Percentiles rank a stretch among this genome's conserved stretches.
phyloP scores from a whole-genome alignment of 208 protist genomes.

The Leishmania amazonensis region DNA sequence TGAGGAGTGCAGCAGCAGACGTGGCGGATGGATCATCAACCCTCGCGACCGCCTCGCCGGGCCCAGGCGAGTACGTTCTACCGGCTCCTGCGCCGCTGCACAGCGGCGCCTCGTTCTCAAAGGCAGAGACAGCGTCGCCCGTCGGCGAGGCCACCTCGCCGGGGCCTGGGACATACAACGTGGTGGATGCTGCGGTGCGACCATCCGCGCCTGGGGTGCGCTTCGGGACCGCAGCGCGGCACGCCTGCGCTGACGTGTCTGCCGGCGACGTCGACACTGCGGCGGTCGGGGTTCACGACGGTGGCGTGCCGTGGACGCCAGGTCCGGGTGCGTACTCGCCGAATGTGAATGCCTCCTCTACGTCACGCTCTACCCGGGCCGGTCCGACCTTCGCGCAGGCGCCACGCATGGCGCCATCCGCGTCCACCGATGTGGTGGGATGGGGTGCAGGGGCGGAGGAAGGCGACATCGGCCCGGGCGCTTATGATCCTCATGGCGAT shows the following conservation, averaged over 20 bases:
- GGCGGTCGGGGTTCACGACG: neutral
- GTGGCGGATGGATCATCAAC: neutral
- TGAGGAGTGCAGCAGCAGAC: neutral
- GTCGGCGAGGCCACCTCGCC: neutral
- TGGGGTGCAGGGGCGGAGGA: neutral
- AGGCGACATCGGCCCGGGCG: constrained; percentile 43
- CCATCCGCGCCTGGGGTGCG: constrained; percentile 10
- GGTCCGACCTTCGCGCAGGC: constrained; percentile 36
- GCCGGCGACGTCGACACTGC: neutral
- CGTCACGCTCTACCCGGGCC: constrained; percentile 1
- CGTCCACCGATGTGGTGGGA: neutral
- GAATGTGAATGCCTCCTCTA: constrained; percentile 18
- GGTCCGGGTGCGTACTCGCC: constrained; percentile 59
- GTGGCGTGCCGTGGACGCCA: constrained; percentile 10
- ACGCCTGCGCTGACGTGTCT: neutral
- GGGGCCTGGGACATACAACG: constrained; percentile 29
- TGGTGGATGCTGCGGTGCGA: neutral
- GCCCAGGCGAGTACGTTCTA: constrained; percentile 20
- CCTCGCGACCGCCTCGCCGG: constrained; percentile 3
- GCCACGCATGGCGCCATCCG: neutral
- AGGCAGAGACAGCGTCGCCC: neutral
- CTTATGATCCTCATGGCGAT: constrained; percentile 33
- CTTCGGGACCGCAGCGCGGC: constrained; percentile 26
- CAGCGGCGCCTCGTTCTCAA: constrained; percentile 15
- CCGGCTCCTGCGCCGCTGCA: constrained; percentile 18